These are phyloP conservation scores for Prunus yedoensis DNA, from an alignment of 331 rosid species.

Conservation along the genomic window DNA sequence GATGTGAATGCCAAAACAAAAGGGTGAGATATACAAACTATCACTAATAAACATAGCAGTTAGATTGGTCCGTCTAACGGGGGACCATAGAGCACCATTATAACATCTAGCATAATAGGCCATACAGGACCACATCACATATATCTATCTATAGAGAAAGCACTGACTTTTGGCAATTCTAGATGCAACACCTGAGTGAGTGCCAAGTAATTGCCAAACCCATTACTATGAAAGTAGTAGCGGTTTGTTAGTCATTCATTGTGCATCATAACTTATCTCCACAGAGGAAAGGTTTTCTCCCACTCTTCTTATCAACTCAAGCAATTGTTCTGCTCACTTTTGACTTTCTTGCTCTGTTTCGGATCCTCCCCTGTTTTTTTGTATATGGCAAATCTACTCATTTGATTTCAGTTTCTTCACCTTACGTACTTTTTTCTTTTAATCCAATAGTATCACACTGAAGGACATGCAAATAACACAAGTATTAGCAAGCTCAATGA, in stretches of 20 bases:
- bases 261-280: background rate
- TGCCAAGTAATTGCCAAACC: too few relatives aligned
- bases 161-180: background rate
- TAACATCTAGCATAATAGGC: background rate
- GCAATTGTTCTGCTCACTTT: background rate
- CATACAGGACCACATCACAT: background rate
- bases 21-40: background rate
- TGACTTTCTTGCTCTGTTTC: background rate
- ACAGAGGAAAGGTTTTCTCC: background rate
- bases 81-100: background rate
- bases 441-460: background rate
- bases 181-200: too few relatives aligned
- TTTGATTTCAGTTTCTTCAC: background rate
- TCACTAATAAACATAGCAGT: conserved; percentile 48
- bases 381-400: background rate
- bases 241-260: background rate
- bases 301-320: background rate
- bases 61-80: background rate
- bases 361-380: background rate
- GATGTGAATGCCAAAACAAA: conserved; percentile 9
- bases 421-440: too few relatives aligned
- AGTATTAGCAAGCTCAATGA: background rate
- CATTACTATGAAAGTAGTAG: background rate
- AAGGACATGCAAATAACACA: background rate
- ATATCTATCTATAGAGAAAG: background rate